These are phyloP conservation scores for Tritrichomonas foetus DNA, from an alignment of 208 protist species.

Conservation along the genomic window DNA sequence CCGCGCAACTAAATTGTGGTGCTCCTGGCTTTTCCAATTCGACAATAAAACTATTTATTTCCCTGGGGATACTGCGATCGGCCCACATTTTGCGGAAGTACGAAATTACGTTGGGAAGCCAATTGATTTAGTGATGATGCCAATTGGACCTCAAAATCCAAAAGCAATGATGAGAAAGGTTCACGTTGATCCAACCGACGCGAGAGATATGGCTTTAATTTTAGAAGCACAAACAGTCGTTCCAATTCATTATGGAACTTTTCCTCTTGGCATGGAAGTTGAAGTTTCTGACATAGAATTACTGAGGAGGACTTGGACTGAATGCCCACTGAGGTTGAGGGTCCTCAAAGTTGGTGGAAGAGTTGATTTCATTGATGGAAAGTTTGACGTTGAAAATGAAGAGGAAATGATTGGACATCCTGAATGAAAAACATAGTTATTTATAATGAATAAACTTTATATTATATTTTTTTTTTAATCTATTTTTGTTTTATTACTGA, in stretches of 20 bases:
- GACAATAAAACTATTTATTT: neutral
- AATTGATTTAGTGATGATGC: neutral
- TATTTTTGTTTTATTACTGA: no score
- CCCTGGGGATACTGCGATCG: neutral
- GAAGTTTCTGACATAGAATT: neutral
- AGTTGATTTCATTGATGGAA: neutral
- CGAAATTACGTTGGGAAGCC: neutral
- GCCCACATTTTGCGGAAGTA: neutral
- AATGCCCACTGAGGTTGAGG: neutral
- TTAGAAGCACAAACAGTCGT: neutral
- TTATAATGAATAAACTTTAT: no score
- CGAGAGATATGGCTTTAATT: neutral
- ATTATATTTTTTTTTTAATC: no score
- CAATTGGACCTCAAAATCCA: neutral
- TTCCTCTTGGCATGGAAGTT: neutral
- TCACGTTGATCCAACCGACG: neutral
- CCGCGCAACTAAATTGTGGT: no score
- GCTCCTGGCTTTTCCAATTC: no score
- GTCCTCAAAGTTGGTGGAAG: neutral
- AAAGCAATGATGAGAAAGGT: neutral
- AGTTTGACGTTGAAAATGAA: no score
- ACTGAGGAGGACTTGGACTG: neutral
- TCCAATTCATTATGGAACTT: constrained; percentile 37
- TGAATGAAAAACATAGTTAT: no score
- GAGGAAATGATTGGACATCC: no score